Conservation (phyloP, 2,329 filamentous ascomycete species). For the Ophiostoma australiae region DNA sequence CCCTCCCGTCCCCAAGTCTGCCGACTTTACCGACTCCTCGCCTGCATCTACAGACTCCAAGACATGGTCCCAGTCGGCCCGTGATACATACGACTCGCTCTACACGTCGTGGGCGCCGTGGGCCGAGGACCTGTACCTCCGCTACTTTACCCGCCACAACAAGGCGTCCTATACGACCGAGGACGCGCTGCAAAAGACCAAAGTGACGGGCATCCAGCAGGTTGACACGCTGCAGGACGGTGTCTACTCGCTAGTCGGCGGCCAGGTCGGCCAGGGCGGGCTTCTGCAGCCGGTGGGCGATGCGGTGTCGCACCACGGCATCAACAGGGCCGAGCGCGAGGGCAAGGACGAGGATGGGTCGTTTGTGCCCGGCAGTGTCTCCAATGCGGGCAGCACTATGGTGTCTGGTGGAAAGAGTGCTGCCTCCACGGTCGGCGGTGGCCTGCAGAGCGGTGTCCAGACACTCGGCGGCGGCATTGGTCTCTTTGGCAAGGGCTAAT, state of each 20-base stretch:
- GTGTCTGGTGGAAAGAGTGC: background rate
- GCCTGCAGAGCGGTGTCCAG: background rate
- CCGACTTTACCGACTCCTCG: background rate
- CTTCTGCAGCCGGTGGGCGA: conserved; percentile 61
- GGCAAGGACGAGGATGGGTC: conserved; percentile 57
- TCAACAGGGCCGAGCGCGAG: conserved; percentile 60
- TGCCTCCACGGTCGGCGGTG: background rate
- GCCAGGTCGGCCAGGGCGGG: conserved; percentile 64
- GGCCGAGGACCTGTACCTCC: conserved; percentile 68
- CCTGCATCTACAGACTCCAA: background rate
- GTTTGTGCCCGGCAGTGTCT: background rate
- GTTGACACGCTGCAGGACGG: conserved; percentile 65
- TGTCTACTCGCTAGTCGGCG: conserved; percentile 56
- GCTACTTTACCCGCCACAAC: conserved; percentile 71
- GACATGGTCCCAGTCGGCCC: conserved; percentile 47
- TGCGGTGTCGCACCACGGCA: conserved; percentile 56
- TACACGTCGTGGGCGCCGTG: conserved; percentile 73
- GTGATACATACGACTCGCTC: conserved; percentile 62
- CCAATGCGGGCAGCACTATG: background rate
- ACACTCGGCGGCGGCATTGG: background rate
- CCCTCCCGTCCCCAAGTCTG: background rate
- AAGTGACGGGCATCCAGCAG: conserved; percentile 62
- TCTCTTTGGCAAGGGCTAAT: background rate
- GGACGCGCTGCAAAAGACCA: conserved; percentile 62
- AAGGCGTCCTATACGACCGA: conserved; percentile 68